Conservation (phyloP, 2,329 filamentous ascomycete species). For the Fusarium sp. region DNA sequence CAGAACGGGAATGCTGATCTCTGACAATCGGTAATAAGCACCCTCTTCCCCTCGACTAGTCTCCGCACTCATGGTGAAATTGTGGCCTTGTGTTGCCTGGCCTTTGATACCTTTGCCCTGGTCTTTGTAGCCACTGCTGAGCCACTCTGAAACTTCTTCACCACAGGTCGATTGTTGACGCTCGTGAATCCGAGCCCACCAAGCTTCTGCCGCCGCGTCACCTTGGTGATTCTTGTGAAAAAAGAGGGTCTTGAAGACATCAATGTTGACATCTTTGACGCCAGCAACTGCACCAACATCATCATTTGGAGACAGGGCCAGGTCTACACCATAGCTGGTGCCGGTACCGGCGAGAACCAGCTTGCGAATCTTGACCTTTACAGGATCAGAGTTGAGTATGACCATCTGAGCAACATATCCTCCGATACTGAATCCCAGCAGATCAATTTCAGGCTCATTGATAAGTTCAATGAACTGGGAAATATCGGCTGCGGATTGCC, state of each 20-base stretch:
- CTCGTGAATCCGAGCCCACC: slow-evolving; percentile 15
- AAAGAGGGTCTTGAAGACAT: slow-evolving; percentile 18
- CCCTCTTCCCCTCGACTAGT: neutral
- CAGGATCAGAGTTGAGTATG: neutral
- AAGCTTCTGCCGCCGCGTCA: slow-evolving; percentile 8
- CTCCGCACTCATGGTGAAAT: neutral
- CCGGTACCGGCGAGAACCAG: slow-evolving; percentile 10
- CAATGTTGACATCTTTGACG: slow-evolving; percentile 1
- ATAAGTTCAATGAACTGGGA: neutral
- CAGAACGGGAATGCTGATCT: neutral
- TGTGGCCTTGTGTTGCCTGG: neutral
- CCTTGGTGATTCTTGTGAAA: slow-evolving; percentile 4
- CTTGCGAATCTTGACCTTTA: neutral
- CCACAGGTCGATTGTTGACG: neutral
- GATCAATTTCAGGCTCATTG: neutral
- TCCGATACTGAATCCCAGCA: neutral
- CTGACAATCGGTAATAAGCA: neutral
- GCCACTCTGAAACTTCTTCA: slow-evolving; percentile 1
- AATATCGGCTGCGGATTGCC: slow-evolving; percentile 13
- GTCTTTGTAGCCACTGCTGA: neutral
- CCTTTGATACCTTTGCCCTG: neutral
- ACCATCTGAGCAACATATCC: slow-evolving; percentile 20
- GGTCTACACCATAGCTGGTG: neutral
- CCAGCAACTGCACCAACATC: slow-evolving; percentile 2
- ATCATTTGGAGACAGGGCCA: neutral